Conservation (phyloP, 2,329 filamentous ascomycete species). For the Seiridium cupressi region DNA sequence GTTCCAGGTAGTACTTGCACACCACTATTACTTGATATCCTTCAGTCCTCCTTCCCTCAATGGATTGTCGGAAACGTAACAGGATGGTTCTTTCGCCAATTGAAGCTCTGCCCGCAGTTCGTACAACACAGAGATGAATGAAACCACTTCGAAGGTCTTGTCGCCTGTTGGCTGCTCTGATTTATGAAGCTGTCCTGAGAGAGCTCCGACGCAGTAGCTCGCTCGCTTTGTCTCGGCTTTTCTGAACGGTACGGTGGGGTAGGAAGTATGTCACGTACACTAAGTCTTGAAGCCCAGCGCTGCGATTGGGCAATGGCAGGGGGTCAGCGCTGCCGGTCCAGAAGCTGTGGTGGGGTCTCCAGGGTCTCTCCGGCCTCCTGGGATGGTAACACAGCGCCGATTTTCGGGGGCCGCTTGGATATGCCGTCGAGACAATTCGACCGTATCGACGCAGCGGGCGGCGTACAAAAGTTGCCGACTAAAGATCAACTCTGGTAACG, state of each 20-base stretch:
- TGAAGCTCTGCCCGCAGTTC: not conserved
- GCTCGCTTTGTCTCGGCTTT: constrained; percentile 17
- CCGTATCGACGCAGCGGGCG: no score
- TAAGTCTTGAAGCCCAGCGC: no score
- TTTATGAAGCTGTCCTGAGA: not conserved
- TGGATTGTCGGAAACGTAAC: not conserved
- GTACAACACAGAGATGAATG: not conserved
- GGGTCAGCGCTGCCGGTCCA: not conserved
- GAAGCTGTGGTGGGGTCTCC: not conserved
- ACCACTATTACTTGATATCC: not conserved
- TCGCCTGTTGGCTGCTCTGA: not conserved
- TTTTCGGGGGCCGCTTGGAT: not conserved
- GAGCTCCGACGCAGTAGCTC: constrained; percentile 14
- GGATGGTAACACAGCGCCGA: not conserved
- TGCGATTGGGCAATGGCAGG: not conserved
- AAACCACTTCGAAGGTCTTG: not conserved
- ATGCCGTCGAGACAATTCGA: not conserved
- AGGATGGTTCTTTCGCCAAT: not conserved
- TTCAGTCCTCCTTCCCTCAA: not conserved
- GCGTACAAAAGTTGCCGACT: no score
- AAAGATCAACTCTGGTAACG: no score
- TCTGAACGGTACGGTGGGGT: not conserved
- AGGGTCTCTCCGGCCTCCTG: not conserved
- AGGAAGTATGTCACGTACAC: not conserved
- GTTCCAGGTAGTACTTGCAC: not conserved